Evolutionary conservation across 2,329 filamentous ascomycete species (phyloP), one percentile per base, ranked within the genome.

Genomic region (Phialocephala subalpina): DNA sequence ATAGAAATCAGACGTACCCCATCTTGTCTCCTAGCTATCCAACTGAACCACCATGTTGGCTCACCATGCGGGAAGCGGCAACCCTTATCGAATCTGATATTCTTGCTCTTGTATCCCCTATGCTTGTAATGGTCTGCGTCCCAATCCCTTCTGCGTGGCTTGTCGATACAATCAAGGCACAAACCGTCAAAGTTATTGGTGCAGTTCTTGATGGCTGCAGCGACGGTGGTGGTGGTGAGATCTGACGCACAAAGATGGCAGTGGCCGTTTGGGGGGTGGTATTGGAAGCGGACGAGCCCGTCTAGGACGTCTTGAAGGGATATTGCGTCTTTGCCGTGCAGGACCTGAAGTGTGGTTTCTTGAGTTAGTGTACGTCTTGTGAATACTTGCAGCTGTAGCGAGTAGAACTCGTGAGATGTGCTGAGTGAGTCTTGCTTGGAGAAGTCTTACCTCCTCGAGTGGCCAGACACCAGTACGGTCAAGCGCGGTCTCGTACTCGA

Each of bases 151-250:
- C 6, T 20, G 9, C 29, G 25, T 3, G 58, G 22, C 0, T 36
- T 60, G 29, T 64, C 52, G 25, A 72, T 67, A 22, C 70, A 72
- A 33, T 68, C 65, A 0, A 72, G 18, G 52, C 70, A 72, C 16
- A 72, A 40, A 2, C 69, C 70, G 7, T 66, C 20, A 33, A 67
- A 72, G 36, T 67, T 22, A 0, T 53, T 16, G 11, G 40, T 22
- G 2, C 65, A 57, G 0, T 33, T 62, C 0, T 53, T 5, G 18
- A 62, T 47, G 8, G 47, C 35, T 6, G 0, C 14, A 0, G 9
- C 4, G 18, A 69, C 53, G 2, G 1, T 20, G 6, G 18, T 9
- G 9, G 7, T 2, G 3, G 11, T 14, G 12, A 20, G 47, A 7
- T 60, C 18, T 12, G 3, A 14, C 7, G 18, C 14, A 22, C 67